Evolutionary conservation across 768 basidiomycete genomes (phyloP), one percentile per base, ranked within the genome.

Genomic region (Phylloporus scabripes): DNA sequence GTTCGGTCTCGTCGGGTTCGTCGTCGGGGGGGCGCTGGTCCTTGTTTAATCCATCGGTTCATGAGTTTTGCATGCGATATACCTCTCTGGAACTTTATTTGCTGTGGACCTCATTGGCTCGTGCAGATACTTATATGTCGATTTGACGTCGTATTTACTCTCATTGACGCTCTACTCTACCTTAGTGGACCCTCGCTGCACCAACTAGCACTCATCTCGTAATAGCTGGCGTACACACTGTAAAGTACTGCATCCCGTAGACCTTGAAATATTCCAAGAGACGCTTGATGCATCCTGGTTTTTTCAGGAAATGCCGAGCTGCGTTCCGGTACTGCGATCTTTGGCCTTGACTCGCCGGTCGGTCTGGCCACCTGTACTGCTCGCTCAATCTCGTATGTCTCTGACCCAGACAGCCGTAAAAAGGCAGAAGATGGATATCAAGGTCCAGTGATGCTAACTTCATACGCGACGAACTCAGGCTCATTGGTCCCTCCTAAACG

Each of bases 21-120:
- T 72, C 10, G 63, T 81, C 18, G 80, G 78, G 26, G 80, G 76
- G 4, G 73, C 62, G 24, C 54, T 82, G 58, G 63, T 77, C 47
- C 62, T 74, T 28, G 58, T 76, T 50, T 82, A 72, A 63, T 54
- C 40, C 36, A 17, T 51, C 51, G 21, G 29, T 40, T 48, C 21
- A 37, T 41, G 18, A 24, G 20, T 17, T 49, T 50, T 48, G 38
- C 51, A 52, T 49, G 21, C 38, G 38, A 42, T 54, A 62, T 53
- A 53, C 48, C 53, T 52, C 43, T 39, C 20, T 24, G 36, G 56
- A 45, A 49, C 50, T 41, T 39, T 50, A 24, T 50, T 32, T 42
- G 46, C 45, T 44, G 38, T 40, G 53, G 58, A 63, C 54, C 29
- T 32, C 41, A 38, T 53, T 21, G 45, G 34, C 46, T 53, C 45